These are phyloP conservation scores for Phellinidium pouzarii DNA, from an alignment of 1,284 basidiomycete species.

Conservation along the genomic window DNA sequence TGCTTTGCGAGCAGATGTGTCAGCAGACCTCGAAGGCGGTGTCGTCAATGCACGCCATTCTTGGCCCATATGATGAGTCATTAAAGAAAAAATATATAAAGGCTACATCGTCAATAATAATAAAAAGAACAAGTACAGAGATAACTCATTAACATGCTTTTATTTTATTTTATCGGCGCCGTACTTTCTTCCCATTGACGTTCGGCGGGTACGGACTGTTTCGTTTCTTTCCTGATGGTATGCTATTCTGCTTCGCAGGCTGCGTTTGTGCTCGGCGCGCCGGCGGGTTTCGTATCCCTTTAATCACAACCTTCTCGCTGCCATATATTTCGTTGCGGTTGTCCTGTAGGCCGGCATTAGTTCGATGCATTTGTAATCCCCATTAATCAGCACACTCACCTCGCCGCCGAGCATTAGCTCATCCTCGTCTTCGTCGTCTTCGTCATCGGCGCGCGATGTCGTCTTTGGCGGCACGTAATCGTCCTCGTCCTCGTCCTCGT, in stretches of 20 bases:
- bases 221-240: conserved; percentile 8
- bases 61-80: background rate
- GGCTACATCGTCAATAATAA: background rate
- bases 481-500: conserved; percentile 15
- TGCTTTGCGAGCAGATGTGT: background rate
- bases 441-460: background rate
- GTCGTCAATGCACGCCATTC: background rate
- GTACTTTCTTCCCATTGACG: conserved; percentile 10
- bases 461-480: background rate
- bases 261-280: conserved; percentile 10
- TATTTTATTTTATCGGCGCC: conserved; percentile 26
- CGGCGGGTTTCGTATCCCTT: background rate
- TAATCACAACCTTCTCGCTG: background rate
- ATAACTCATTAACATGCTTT: background rate
- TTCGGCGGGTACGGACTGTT: conserved; percentile 14
- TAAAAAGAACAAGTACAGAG: background rate
- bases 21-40: background rate
- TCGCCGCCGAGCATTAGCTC: conserved; percentile 15
- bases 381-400: conserved; percentile 1
- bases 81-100: background rate
- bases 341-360: background rate
- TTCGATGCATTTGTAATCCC: background rate
- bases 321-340: conserved; percentile 7
- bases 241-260: background rate
- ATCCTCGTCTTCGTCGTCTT: conserved; percentile 16